These are phyloP conservation scores for Fagopyrum esculentum DNA, from an alignment of 148 eudicot genomes.

Conservation along the genomic window DNA sequence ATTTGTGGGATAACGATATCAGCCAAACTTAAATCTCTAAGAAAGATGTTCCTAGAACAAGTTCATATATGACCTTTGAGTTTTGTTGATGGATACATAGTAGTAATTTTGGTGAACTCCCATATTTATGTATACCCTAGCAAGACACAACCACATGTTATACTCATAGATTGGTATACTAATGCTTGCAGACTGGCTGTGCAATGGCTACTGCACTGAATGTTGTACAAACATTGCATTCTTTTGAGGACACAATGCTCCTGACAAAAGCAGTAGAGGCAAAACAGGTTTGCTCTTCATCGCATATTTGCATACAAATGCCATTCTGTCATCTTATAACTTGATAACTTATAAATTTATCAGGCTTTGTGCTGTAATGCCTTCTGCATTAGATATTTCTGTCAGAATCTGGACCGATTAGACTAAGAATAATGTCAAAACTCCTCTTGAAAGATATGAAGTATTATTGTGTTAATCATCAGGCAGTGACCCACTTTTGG, in stretches of 20 bases:
- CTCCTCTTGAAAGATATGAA: background rate
- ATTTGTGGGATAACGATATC: too few relatives aligned
- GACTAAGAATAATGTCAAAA: background rate
- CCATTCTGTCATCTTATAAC: background rate
- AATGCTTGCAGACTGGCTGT: slow-evolving; percentile 52
- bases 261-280: slow-evolving; percentile 53
- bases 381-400: background rate
- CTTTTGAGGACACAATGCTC: slow-evolving; percentile 72
- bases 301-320: background rate
- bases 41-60: too few relatives aligned
- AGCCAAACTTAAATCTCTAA: too few relatives aligned
- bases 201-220: slow-evolving; percentile 61
- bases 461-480: background rate
- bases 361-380: background rate
- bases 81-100: background rate
- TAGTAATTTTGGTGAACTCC: background rate
- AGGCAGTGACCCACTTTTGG: background rate
- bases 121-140: background rate
- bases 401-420: background rate
- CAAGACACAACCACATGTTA: background rate
- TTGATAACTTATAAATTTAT: background rate
- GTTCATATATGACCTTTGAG: too few relatives aligned
- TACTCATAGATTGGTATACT: slow-evolving; percentile 9
- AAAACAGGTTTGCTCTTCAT: slow-evolving; percentile 46
- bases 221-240: slow-evolving; percentile 66